These are phyloP conservation scores for Fistulifera pelliculosa DNA, from an alignment of 108 stramenopile species.

Conservation along the genomic window DNA sequence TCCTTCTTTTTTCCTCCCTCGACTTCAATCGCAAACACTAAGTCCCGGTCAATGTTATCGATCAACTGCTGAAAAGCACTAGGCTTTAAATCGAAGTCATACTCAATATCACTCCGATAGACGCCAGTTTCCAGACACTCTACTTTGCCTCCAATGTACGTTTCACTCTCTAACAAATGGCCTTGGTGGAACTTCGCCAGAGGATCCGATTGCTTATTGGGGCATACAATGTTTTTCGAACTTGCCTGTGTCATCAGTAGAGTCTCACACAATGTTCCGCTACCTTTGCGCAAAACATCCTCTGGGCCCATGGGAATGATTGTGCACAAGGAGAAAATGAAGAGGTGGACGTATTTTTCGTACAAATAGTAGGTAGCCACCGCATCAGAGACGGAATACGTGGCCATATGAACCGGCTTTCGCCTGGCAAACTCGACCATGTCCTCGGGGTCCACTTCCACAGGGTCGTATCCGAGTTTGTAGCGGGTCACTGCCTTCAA, in stretches of 20 bases:
- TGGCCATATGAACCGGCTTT: constrained; percentile 92
- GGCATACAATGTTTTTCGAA: constrained; percentile 87
- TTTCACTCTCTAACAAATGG: constrained; percentile 94
- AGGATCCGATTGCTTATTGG: constrained; percentile 95
- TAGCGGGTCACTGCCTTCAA: constrained; percentile 98
- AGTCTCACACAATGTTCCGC: constrained; percentile 94
- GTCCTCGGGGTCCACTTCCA: constrained; percentile 99
- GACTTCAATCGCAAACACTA: constrained; percentile 94
- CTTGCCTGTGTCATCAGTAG: constrained; percentile 97
- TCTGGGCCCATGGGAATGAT: constrained; percentile 99
- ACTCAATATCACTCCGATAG: constrained; percentile 92
- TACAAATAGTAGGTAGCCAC: constrained; percentile 99
- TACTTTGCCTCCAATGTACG: constrained; percentile 98
- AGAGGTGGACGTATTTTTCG: constrained; percentile 95
- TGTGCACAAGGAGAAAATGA: constrained; percentile 97
- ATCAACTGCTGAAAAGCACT: constrained; percentile 91
- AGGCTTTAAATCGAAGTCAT: constrained; percentile 90
- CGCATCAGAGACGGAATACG: constrained; percentile 98
- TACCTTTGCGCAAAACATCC: constrained; percentile 95
- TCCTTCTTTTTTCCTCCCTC: constrained; percentile 86
- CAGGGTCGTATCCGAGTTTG: constrained; percentile 97
- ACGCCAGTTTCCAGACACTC: constrained; percentile 99
- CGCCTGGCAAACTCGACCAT: constrained; percentile 93
- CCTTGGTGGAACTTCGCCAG: constrained; percentile 86
- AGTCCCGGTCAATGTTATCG: constrained; percentile 94